These are phyloP conservation scores for Nicotiana sylvestris DNA, from an alignment of 257 asterid genomes.

Conservation along the genomic window DNA sequence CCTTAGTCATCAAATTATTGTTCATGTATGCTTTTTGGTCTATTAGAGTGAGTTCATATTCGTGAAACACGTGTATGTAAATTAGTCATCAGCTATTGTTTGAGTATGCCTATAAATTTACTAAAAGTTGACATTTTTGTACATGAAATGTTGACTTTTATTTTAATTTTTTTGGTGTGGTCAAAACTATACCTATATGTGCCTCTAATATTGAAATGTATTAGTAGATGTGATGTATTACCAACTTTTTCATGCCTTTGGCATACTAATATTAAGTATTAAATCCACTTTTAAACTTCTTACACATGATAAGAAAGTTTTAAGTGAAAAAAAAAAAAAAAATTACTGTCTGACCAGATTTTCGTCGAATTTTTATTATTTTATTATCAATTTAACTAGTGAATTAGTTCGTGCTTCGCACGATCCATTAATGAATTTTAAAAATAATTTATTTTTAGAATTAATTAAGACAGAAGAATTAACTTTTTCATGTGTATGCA, in stretches of 20 bases:
- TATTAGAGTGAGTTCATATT: not conserved
- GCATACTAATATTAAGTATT: not conserved
- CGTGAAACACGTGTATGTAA: not conserved
- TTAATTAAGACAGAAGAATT: no score
- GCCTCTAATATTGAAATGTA: not conserved
- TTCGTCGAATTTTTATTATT: not conserved
- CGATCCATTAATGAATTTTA: no score
- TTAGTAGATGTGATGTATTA: not conserved
- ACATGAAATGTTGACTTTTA: not conserved
- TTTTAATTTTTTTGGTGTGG: not conserved
- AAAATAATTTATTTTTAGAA: no score
- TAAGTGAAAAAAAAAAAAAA: not conserved
- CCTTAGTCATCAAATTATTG: not conserved
- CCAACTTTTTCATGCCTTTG: not conserved
- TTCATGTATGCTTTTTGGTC: not conserved
- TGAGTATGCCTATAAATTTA: not conserved
- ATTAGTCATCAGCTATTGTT: not conserved
- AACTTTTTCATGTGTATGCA: no score
- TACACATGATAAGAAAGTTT: not conserved
- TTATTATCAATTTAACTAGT: no score
- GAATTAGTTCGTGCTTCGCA: no score
- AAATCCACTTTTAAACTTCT: not conserved
- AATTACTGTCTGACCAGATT: not conserved
- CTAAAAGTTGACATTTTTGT: not conserved
- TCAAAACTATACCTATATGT: not conserved